phyloP scores from a whole-genome alignment of 2,329 filamentous ascomycete genomes.

The Beauveria brongniartii region DNA sequence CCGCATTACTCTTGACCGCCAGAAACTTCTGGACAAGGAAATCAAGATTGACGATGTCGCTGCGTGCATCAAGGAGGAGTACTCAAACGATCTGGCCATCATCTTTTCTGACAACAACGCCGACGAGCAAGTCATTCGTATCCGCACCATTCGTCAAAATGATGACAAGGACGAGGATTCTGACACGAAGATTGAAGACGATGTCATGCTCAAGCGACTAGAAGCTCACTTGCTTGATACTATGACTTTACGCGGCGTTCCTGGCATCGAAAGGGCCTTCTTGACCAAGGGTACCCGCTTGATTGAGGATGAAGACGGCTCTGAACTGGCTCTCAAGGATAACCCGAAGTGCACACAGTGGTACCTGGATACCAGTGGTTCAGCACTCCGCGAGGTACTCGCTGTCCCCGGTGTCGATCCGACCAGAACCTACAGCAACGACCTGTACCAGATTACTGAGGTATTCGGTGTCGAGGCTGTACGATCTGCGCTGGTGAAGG shows the following conservation, averaged over 20 bases:
- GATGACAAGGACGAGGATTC: constrained; percentile 66
- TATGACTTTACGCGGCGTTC: constrained; percentile 82
- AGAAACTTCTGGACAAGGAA: constrained; percentile 91
- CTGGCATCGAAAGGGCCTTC: constrained; percentile 84
- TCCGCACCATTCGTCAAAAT: constrained; percentile 66
- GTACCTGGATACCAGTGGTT: constrained; percentile 93
- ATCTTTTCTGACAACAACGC: constrained; percentile 99
- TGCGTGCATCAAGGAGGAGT: constrained; percentile 79
- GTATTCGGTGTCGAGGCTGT: constrained; percentile 96
- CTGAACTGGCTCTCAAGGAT: constrained; percentile 64
- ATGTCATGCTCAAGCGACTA: constrained; percentile 86
- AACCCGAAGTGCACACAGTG: constrained; percentile 77
- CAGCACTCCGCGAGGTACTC: constrained; percentile 75
- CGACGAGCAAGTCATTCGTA: constrained; percentile 87
- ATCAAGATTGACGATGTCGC: constrained; percentile 89
- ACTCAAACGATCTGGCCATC: constrained; percentile 75
- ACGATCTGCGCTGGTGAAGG: constrained; percentile 75
- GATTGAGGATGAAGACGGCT: constrained; percentile 59
- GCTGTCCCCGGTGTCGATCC: constrained; percentile 82
- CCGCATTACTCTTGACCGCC: constrained; percentile 84
- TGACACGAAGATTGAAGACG: constrained; percentile 62
- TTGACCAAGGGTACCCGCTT: constrained; percentile 73
- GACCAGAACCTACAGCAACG: constrained; percentile 83
- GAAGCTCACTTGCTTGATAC: constrained; percentile 88
- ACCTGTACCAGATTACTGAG: constrained; percentile 88